Evolutionary conservation across 2,329 filamentous ascomycete genomes (phyloP).

Genomic region (Alternaria gaisen): DNA sequence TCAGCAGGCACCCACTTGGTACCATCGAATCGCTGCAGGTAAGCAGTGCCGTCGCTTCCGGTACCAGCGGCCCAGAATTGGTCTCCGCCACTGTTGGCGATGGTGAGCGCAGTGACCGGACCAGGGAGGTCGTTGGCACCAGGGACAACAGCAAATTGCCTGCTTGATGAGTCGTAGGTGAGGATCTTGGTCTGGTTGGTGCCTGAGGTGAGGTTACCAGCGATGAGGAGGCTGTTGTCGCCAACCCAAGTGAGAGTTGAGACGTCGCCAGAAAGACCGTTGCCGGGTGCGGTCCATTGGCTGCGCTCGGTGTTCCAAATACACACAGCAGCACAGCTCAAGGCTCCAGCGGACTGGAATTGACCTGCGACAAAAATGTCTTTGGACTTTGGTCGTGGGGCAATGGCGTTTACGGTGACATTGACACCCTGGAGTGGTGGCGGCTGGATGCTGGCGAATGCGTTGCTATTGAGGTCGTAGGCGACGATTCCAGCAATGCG

Average conservation of each 20-base stretch:
- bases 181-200: constrained; percentile 73
- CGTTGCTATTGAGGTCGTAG: constrained; percentile 75
- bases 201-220: constrained; percentile 77
- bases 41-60: constrained; percentile 72
- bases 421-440: constrained; percentile 75
- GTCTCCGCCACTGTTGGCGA: constrained; percentile 74
- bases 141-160: constrained; percentile 71
- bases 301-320: constrained; percentile 73
- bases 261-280: constrained; percentile 74
- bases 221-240: constrained; percentile 75
- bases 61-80: constrained; percentile 86
- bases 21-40: constrained; percentile 84
- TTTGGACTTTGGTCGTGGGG: constrained; percentile 71
- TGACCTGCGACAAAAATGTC: constrained; percentile 87
- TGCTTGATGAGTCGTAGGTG: constrained; percentile 73
- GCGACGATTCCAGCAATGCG: constrained; percentile 77
- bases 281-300: constrained; percentile 84
- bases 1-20: constrained; percentile 73
- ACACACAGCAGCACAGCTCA: constrained; percentile 85
- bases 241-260: constrained; percentile 79
- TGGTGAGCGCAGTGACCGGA: constrained; percentile 77
- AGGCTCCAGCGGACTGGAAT: constrained; percentile 82
- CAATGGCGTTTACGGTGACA: constrained; percentile 79
- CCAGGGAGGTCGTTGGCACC: constrained; percentile 76
- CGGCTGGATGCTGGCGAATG: constrained; percentile 73